Conservation (phyloP, 108 stramenopile species). For the Pseudonitzschia multistriata region DNA sequence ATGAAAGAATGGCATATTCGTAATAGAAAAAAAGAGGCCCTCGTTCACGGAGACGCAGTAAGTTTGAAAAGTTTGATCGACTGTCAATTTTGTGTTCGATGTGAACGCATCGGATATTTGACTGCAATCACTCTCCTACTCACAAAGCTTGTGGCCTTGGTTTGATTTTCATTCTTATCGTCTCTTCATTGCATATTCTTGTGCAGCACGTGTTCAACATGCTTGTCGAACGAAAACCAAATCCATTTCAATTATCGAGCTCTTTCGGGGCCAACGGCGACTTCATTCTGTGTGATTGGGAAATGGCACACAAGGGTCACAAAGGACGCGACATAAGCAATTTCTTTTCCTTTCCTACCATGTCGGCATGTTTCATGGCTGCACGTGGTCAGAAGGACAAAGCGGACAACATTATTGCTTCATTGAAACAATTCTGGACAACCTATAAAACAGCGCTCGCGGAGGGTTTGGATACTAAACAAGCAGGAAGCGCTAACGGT, state of each 20-base stretch:
- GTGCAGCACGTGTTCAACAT: constrained; percentile 49
- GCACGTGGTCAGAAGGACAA: constrained; percentile 22
- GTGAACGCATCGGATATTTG: no score
- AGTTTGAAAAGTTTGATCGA: constrained; percentile 16
- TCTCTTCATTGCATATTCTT: not conserved
- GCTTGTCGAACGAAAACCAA: constrained; percentile 44
- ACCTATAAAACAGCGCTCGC: constrained; percentile 5
- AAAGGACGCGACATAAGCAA: constrained; percentile 33
- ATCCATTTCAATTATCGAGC: constrained; percentile 19
- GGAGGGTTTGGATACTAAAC: not conserved
- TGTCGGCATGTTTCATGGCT: constrained; percentile 22
- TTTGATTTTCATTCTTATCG: not conserved
- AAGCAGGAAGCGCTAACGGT: not conserved
- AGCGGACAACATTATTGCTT: constrained; percentile 12
- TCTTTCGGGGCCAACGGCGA: constrained; percentile 39
- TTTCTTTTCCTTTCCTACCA: constrained; percentile 27
- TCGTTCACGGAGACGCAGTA: constrained; percentile 7
- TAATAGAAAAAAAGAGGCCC: not conserved
- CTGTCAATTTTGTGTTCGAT: no score
- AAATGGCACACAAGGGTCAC: constrained; percentile 36
- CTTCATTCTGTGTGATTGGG: constrained; percentile 46
- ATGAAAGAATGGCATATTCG: constrained; percentile 2
- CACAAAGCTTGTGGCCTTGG: no score
- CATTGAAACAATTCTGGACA: constrained; percentile 24
- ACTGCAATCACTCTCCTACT: no score